These are phyloP conservation scores for Cercospora sp. DNA, from an alignment of 2,329 filamentous ascomycete species.

Conservation along the genomic window DNA sequence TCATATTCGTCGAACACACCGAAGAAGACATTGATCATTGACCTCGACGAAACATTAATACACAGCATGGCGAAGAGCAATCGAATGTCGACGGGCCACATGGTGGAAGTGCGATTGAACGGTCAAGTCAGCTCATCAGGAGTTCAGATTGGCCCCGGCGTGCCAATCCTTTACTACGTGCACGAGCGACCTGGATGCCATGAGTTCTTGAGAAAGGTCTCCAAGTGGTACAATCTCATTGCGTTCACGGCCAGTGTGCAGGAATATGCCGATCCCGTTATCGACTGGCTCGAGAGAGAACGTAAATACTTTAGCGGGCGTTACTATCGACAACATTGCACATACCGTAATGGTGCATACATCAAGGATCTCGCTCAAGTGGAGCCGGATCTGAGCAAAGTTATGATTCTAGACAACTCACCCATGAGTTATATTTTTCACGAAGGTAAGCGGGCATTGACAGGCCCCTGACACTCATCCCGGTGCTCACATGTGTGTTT, in stretches of 20 bases:
- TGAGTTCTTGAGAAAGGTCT: constrained; percentile 88
- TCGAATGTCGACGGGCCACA: constrained; percentile 92
- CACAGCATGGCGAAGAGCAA: constrained; percentile 97
- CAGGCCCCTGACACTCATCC: not conserved
- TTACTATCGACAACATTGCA: constrained; percentile 97
- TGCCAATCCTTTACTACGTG: constrained; percentile 97
- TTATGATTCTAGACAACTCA: constrained; percentile 99
- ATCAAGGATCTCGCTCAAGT: constrained; percentile 97
- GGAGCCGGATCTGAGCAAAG: constrained; percentile 93
- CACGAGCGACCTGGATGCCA: constrained; percentile 97
- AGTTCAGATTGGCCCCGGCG: constrained; percentile 68
- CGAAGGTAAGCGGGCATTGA: constrained; percentile 66
- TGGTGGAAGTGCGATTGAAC: constrained; percentile 76
- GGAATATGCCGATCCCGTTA: constrained; percentile 97
- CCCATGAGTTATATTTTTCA: constrained; percentile 98
- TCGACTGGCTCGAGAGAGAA: constrained; percentile 97
- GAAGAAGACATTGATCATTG: constrained; percentile 91
- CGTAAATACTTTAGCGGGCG: constrained; percentile 92
- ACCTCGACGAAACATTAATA: constrained; percentile 95
- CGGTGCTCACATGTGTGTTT: constrained; percentile 9
- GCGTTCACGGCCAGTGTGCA: constrained; percentile 97
- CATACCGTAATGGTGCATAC: constrained; percentile 89
- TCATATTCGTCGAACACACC: constrained; percentile 58
- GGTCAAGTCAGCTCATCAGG: constrained; percentile 28
- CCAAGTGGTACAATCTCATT: constrained; percentile 97